Evolutionary conservation across 768 basidiomycete species (phyloP).

Genomic region (Ephemerocybe angulata): DNA sequence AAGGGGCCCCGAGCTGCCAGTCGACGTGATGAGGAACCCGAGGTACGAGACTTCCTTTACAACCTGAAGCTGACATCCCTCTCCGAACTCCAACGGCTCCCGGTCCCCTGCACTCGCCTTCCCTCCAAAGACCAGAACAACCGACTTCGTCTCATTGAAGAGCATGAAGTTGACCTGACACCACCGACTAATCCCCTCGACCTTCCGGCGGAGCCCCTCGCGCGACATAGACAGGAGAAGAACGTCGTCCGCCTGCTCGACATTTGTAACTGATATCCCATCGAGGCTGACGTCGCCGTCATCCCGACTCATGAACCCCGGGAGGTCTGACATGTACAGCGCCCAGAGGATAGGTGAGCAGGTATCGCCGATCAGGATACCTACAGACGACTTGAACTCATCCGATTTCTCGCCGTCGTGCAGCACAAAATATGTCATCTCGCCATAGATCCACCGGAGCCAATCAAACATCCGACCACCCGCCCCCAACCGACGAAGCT

Average conservation of each 20-base stretch:
- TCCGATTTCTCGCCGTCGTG: constrained; percentile 12
- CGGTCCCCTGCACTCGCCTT: neutral
- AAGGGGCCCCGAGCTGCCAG: too few species aligned
- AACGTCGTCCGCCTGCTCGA: constrained; percentile 27
- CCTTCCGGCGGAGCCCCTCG: constrained; percentile 14
- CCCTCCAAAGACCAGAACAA: neutral
- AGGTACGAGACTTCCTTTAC: neutral
- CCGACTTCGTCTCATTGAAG: constrained; percentile 22
- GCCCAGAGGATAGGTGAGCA: constrained; percentile 26
- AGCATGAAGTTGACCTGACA: constrained; percentile 22
- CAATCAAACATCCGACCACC: constrained; percentile 27
- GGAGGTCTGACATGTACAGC: constrained; percentile 21
- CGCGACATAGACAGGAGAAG: constrained; percentile 16
- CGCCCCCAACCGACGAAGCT: constrained; percentile 20
- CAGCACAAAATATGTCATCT: constrained; percentile 19
- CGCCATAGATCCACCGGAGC: constrained; percentile 20
- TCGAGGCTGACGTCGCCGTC: constrained; percentile 16
- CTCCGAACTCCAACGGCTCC: neutral
- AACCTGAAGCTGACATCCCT: neutral
- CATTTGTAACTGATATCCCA: constrained; percentile 12
- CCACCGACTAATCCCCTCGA: constrained; percentile 18
- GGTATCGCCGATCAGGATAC: too few species aligned
- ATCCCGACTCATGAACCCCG: constrained; percentile 6
- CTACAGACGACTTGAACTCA: constrained; percentile 18
- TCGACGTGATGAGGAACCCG: neutral